Conservation (phyloP, 768 basidiomycete genomes). For the Termitomyces sp. region DNA sequence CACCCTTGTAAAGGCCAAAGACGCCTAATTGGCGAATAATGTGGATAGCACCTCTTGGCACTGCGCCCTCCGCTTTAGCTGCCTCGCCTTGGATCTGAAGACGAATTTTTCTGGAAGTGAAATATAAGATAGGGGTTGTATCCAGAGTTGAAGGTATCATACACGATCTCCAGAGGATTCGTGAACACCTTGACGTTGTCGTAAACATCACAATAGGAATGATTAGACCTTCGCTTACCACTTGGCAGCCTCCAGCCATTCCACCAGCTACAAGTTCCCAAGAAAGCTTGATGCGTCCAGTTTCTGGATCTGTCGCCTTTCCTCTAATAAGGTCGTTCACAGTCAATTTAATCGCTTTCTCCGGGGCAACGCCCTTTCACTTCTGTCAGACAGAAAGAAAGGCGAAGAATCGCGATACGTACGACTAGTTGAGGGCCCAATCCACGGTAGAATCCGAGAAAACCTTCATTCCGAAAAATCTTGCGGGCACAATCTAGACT, state of each 20-base stretch:
- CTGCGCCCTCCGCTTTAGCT: constrained; percentile 77
- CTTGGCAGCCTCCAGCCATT: constrained; percentile 94
- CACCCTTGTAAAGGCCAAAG: constrained; percentile 89
- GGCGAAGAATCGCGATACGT: constrained; percentile 15
- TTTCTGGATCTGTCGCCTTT: constrained; percentile 88
- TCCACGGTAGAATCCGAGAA: constrained; percentile 94
- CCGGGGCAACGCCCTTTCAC: constrained; percentile 84
- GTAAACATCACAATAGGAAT: constrained; percentile 2
- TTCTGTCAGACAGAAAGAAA: not conserved
- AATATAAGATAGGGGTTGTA: constrained; percentile 7
- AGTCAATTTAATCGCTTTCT: constrained; percentile 97
- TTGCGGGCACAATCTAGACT: constrained; percentile 91
- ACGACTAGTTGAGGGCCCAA: constrained; percentile 93
- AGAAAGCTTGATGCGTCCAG: constrained; percentile 84
- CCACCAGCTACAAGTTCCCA: constrained; percentile 95
- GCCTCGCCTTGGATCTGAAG: constrained; percentile 95
- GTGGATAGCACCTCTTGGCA: constrained; percentile 82
- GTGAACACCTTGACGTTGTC: constrained; percentile 72
- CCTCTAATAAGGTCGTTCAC: constrained; percentile 90
- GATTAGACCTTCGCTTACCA: constrained; percentile 52
- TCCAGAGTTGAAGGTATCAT: constrained; percentile 23
- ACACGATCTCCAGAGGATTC: constrained; percentile 96
- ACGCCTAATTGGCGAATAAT: constrained; percentile 92
- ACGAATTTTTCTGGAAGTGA: constrained; percentile 72
- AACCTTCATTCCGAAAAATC: constrained; percentile 92